phyloP scores from a whole-genome alignment of 2,329 filamentous ascomycete species.

The Chalara sp. region DNA sequence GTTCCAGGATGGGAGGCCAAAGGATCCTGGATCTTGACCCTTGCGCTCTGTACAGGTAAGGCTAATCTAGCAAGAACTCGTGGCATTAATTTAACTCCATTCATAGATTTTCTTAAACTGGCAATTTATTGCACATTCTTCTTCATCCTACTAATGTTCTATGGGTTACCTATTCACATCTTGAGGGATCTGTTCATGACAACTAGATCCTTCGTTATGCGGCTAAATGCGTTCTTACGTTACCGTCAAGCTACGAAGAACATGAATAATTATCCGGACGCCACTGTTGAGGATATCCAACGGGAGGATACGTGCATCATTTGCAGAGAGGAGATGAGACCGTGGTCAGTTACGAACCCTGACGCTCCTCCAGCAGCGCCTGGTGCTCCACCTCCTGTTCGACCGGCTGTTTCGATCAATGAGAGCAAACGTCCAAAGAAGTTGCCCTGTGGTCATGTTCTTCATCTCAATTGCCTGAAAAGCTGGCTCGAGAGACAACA shows the following conservation, averaged over 20 bases:
- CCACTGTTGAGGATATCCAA: slow-evolving; percentile 75
- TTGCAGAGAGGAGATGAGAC: slow-evolving; percentile 90
- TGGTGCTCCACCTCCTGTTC: slow-evolving; percentile 27
- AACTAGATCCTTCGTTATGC: slow-evolving; percentile 81
- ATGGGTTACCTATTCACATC: slow-evolving; percentile 93
- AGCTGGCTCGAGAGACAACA: slow-evolving; percentile 98
- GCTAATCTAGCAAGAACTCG: slow-evolving; percentile 1
- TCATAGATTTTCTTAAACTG: background rate
- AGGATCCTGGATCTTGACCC: slow-evolving; percentile 81
- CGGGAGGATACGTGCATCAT: slow-evolving; percentile 96
- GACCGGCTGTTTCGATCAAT: slow-evolving; percentile 45
- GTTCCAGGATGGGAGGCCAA: slow-evolving; percentile 96
- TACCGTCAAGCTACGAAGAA: slow-evolving; percentile 89
- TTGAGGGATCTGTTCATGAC: slow-evolving; percentile 94
- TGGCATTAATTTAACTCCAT: background rate
- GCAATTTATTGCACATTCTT: slow-evolving; percentile 85
- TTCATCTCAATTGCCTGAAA: slow-evolving; percentile 90
- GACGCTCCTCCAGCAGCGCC: slow-evolving; percentile 32
- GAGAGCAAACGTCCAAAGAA: slow-evolving; percentile 90
- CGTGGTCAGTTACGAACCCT: slow-evolving; percentile 53
- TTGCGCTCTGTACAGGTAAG: slow-evolving; percentile 77
- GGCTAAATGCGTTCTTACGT: slow-evolving; percentile 79
- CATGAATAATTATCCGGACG: slow-evolving; percentile 93
- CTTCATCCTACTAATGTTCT: slow-evolving; percentile 85
- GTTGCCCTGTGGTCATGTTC: slow-evolving; percentile 88